Base-by-base conservation (phyloP, 495 filamentous ascomycete species). In the Lasiosphaeriaceae sp. region DNA sequence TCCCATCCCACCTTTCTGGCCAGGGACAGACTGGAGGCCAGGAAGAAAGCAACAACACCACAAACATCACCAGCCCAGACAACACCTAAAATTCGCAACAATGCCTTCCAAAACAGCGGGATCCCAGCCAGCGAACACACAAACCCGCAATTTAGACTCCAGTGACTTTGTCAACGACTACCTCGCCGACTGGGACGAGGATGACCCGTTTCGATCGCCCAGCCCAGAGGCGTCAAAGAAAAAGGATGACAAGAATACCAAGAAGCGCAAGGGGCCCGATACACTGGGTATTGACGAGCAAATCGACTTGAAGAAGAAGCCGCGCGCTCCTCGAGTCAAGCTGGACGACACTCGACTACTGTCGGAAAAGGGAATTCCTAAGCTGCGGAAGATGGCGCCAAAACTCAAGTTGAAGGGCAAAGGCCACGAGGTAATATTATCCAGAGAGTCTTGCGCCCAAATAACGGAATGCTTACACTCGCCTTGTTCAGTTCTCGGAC, bases 341-440 rank as follows among this genome's bases (percentile, higher is more conserved):
- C 72, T 99, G 45, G 95, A 98, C 66, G 91, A 96, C 60, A 67
- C 73, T 41, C 81, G 87, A 88, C 77, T 97, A 3, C 78, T 97
- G 5, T 92, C 90, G 11, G 80, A 86, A 47, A 77, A 83, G 20
- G 94, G 94, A 6, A 90, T 97, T 50, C 90, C 90, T 4, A 93
- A 89, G 63, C 73, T 99, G 26, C 82, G 89, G 47, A 80, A 78
- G 49, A 84, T 83, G 63, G 83, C 89, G 2, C 87, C 83, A 49
- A 81, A 84, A 52, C 72, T 98, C 22, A 89, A 80, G 60, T 86
- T 96, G 57, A 94, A 90, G 67, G 94, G 94, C 26, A 97, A 96
- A 76, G 92, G 92, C 8, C 88, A 97, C 66, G 94, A 97, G 80
- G 91, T 94, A 73, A 29, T 22, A n/a, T 47, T 3, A 11, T 9